These are phyloP conservation scores for Helianthus annuus DNA, from an alignment of 129 eudicot species.

Conservation along the genomic window DNA sequence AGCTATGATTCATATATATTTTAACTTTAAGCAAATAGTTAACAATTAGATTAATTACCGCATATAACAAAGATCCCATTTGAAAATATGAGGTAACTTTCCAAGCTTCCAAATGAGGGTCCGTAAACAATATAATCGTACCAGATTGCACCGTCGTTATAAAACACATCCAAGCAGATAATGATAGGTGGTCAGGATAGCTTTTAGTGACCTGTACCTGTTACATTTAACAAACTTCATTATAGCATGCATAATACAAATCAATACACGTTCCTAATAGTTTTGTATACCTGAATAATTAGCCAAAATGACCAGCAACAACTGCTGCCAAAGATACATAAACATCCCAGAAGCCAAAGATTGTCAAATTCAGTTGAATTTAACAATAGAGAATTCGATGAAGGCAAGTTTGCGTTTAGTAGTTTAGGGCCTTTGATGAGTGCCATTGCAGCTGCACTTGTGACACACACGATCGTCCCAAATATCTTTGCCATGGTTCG, in stretches of 20 bases:
- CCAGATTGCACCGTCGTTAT: conserved; percentile 66
- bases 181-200: conserved; percentile 70
- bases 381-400: conserved; percentile 35
- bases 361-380: conserved; percentile 31
- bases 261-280: not conserved
- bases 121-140: conserved; percentile 43
- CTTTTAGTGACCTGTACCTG: conserved; percentile 60
- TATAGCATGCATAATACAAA: not conserved
- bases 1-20: not conserved
- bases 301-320: conserved; percentile 89
- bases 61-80: conserved; percentile 49
- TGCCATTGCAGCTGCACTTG: conserved; percentile 73
- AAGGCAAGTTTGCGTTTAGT: conserved; percentile 44
- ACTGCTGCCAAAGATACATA: conserved; percentile 65
- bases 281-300: conserved; percentile 62
- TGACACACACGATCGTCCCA: conserved; percentile 69
- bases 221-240: conserved; percentile 1
- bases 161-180: conserved; percentile 84
- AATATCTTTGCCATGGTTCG: conserved; percentile 70
- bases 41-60: conserved; percentile 44
- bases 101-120: conserved; percentile 62
- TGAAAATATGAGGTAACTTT: conserved; percentile 52
- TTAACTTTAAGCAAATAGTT: not conserved
- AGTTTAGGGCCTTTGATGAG: conserved; percentile 79
- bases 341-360: conserved; percentile 73